Conservation (phyloP, 306 rosid species). For the Sicyos baderoa region DNA sequence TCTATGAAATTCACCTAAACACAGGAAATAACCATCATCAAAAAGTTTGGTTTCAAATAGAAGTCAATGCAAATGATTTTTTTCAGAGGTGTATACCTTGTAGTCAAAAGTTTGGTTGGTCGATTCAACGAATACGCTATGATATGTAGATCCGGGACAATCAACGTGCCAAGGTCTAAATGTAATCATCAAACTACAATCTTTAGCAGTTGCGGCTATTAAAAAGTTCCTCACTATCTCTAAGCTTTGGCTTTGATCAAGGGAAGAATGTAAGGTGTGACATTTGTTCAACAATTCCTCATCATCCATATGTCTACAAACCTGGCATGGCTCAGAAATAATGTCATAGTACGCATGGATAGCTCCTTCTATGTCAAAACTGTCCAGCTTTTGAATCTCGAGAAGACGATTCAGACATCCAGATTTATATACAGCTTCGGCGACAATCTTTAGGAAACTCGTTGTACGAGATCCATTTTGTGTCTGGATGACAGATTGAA, state of each 20-base stretch:
- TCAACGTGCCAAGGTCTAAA: conserved; percentile 52
- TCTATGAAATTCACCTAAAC: conserved; percentile 61
- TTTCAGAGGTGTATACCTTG: conserved; percentile 41
- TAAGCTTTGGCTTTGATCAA: conserved; percentile 66
- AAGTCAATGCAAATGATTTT: too few species aligned
- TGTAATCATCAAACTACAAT: conserved; percentile 81
- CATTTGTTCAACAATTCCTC: conserved; percentile 33
- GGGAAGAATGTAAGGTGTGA: conserved; percentile 57
- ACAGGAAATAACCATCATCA: not conserved
- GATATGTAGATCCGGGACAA: conserved; percentile 32
- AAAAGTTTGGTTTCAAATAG: too few species aligned
- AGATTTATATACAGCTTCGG: conserved; percentile 49
- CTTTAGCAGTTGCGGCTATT: conserved; percentile 83
- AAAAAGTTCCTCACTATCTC: conserved; percentile 63
- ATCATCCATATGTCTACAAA: conserved; percentile 45
- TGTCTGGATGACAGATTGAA: conserved; percentile 45
- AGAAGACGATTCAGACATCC: conserved; percentile 62
- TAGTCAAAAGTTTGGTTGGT: conserved; percentile 65
- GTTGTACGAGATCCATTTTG: conserved; percentile 44
- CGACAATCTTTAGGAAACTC: conserved; percentile 55
- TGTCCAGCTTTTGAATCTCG: conserved; percentile 71
- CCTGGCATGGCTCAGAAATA: conserved; percentile 53
- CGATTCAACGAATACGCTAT: conserved; percentile 47
- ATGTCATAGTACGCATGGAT: conserved; percentile 79
- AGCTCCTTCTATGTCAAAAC: conserved; percentile 82